Conservation (phyloP, 306 rosid species). For the Vigna trinervia region DNA sequence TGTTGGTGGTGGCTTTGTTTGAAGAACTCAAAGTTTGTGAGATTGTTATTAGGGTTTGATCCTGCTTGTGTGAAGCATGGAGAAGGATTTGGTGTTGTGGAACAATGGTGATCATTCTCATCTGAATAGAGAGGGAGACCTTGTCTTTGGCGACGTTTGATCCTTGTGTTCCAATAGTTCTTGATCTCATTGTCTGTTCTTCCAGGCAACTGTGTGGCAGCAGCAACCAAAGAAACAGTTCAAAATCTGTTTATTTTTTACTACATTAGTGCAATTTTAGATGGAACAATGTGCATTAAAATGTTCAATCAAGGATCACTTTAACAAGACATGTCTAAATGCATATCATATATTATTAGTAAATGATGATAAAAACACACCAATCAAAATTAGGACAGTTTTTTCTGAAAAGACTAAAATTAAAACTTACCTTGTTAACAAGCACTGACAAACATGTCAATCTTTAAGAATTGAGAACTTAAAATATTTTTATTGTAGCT, state of each 20-base stretch:
- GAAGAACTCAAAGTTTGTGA: slow-evolving; percentile 50
- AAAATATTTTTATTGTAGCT: not conserved
- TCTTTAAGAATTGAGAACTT: not conserved
- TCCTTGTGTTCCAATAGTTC: slow-evolving; percentile 92
- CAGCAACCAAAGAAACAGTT: not conserved
- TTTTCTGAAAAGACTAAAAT: not conserved
- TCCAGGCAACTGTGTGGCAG: slow-evolving; percentile 72
- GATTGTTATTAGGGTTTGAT: slow-evolving; percentile 38
- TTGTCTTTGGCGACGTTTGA: slow-evolving; percentile 77
- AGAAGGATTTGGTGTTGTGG: slow-evolving; percentile 44
- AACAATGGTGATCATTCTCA: slow-evolving; percentile 23
- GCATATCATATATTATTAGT: not conserved
- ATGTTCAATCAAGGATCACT: not conserved
- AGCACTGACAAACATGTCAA: not conserved
- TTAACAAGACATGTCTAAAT: not conserved
- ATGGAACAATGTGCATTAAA: not conserved
- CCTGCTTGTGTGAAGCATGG: slow-evolving; percentile 36
- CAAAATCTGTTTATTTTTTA: not conserved
- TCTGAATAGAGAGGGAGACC: slow-evolving; percentile 75
- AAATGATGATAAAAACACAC: not conserved
- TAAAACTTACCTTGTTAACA: not conserved
- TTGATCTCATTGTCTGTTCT: slow-evolving; percentile 96
- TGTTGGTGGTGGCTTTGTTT: slow-evolving; percentile 26
- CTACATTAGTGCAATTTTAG: too few relatives aligned
- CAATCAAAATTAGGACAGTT: not conserved